Base-by-base conservation (phyloP, 1,284 basidiomycete species). In the Tilletiopsis washingtonensis region DNA sequence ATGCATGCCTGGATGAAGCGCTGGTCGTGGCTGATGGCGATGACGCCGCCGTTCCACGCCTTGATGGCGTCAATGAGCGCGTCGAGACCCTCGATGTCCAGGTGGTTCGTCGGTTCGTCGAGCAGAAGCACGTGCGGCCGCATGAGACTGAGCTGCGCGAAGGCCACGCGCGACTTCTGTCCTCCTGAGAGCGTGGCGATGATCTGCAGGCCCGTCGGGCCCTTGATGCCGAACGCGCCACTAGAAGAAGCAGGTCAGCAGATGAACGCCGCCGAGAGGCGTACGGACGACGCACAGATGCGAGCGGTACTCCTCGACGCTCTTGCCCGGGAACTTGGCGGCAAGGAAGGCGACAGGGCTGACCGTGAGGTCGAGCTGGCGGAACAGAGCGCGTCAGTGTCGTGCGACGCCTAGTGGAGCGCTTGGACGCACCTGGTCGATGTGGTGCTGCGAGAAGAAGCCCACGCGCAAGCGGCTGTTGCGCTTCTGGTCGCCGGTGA, bases 161-260 rank as follows among this genome's bases (percentile, higher is more conserved):
- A 99, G 0, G 93, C 91, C 5, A 98, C 91, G 68, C 93, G 84
- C 54, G 84, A 88, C 76, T 98, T 98, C 69, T 98, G 94, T 75
- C 94, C 94, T 75, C 91, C 91, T 19, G 77, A 78, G 11, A 79
- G 59, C 9, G 78, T 79, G 0, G 75, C 77, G 46, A 79, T 80
- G 74, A 78, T 74, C 73, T 84, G 86, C n/a, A 93, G 83, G 80
- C 91, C 90, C 1, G 91, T 96, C 81, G 93, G 85, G 49, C 91
- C 93, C 54, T 88, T 96, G 68, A 97, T 94, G 63, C 96, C 93
- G 77, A 98, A 98, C 53, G 91, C 89, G n/a, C 94, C 94, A n/a
- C 29, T 34, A n/a, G n/a, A n/a, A n/a, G n/a, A n/a, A n/a, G n/a
- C n/a, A n/a, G n/a, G n/a, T n/a, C n/a, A n/a, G n/a, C n/a, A n/a